A percentile compares a stretch with the other conserved stretches of the same genome.
Evolutionary conservation across 2,329 filamentous ascomycete species (phyloP).

Genomic region (Pseudogymnoascus sp.): DNA sequence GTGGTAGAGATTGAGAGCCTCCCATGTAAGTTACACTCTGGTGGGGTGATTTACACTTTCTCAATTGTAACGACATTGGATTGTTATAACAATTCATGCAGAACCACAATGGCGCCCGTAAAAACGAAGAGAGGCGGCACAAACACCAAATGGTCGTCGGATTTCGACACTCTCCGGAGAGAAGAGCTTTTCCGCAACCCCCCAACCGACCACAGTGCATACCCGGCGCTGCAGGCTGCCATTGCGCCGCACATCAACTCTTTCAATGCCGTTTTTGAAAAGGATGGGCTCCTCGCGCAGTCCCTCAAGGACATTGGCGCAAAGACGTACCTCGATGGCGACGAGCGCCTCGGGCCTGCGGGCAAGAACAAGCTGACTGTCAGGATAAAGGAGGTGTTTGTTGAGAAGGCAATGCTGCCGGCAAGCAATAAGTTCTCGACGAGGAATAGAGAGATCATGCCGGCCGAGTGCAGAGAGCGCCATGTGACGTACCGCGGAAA

Average conservation of each 20-base stretch:
- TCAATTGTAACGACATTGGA: neutral
- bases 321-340: conserved; percentile 79
- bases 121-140: conserved; percentile 42
- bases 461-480: conserved; percentile 88
- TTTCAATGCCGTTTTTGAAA: conserved; percentile 83
- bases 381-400: conserved; percentile 69
- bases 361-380: conserved; percentile 70
- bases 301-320: conserved; percentile 83
- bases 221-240: conserved; percentile 77
- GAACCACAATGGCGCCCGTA: conserved; percentile 16
- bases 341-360: conserved; percentile 51
- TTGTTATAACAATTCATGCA: neutral
- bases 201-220: conserved; percentile 78
- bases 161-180: conserved; percentile 78
- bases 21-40: conserved; percentile 13
- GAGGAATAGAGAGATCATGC: conserved; percentile 76
- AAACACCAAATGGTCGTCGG: conserved; percentile 69
- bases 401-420: conserved; percentile 76
- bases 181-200: conserved; percentile 86
- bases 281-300: conserved; percentile 65
- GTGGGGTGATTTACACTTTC: neutral
- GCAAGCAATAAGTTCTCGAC: conserved; percentile 73
- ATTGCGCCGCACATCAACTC: conserved; percentile 89
- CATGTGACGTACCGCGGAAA: conserved; percentile 87
- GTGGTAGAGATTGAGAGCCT: conserved; percentile 5